These are phyloP conservation scores for Pholiota molesta DNA, from an alignment of 768 basidiomycete genomes.

Conservation along the genomic window DNA sequence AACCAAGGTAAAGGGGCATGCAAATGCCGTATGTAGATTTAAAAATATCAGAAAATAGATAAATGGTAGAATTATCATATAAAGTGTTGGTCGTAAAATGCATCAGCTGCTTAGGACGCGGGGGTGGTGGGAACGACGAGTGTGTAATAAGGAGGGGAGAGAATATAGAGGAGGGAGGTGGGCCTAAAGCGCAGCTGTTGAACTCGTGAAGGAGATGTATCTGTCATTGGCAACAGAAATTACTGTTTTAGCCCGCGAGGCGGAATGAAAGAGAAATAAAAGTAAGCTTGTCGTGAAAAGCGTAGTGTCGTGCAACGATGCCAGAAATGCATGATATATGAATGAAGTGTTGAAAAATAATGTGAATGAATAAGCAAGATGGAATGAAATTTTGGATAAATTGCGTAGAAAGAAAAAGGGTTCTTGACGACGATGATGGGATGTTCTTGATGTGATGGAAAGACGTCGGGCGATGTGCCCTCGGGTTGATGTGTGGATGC, in stretches of 20 bases:
- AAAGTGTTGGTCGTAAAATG: conserved; percentile 27
- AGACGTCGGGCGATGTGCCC: conserved; percentile 5
- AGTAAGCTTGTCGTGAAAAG: conserved; percentile 20
- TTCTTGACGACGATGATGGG: conserved; percentile 25
- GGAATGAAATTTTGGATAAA: conserved; percentile 26
- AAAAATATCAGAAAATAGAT: conserved; percentile 32
- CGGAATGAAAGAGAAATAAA: conserved; percentile 8
- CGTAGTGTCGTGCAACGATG: conserved; percentile 43
- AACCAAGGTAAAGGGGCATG: conserved; percentile 13
- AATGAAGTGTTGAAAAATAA: conserved; percentile 12
- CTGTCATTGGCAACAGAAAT: conserved; percentile 5
- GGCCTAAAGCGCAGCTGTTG: conserved; percentile 20
- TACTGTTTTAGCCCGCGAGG: conserved; percentile 15
- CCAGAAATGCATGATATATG: conserved; percentile 19
- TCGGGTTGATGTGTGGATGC: conserved; percentile 16
- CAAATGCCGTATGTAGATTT: conserved; percentile 5
- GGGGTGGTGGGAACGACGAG: conserved; percentile 6
- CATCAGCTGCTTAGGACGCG: conserved; percentile 28
- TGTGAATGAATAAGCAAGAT: conserved; percentile 28
- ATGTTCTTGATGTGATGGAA: conserved; percentile 22
- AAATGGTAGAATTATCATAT: conserved; percentile 29
- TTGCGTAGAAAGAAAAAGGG: conserved; percentile 28
- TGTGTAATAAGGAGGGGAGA: conserved; percentile 10
- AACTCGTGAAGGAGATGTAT: conserved; percentile 19
- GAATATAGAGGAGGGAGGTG: neutral